Evolutionary conservation across 495 filamentous ascomycete genomes (phyloP).

Genomic region (Penicillium desertorum): DNA sequence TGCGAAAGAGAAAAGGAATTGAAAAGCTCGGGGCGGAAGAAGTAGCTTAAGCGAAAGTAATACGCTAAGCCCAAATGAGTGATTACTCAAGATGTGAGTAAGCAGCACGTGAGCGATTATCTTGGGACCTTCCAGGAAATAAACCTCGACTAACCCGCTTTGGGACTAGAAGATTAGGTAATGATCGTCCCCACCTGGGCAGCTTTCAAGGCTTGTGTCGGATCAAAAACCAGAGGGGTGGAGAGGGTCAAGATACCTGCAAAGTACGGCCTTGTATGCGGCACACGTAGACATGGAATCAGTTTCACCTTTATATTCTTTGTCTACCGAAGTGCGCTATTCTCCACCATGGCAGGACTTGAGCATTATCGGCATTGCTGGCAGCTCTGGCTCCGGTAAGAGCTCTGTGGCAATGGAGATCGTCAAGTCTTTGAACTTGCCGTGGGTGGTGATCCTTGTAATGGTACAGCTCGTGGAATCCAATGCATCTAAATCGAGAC

Average conservation of each 20-base stretch:
- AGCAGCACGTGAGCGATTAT: not conserved
- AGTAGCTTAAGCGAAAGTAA: slow-evolving; percentile 17
- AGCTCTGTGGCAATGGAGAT: slow-evolving; percentile 93
- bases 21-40: slow-evolving; percentile 18
- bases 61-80: slow-evolving; percentile 25
- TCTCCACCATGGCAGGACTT: slow-evolving; percentile 91
- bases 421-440: slow-evolving; percentile 82
- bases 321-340: slow-evolving; percentile 64
- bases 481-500: not conserved
- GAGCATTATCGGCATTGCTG: slow-evolving; percentile 93
- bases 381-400: slow-evolving; percentile 94
- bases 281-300: slow-evolving; percentile 39
- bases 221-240: slow-evolving; percentile 4
- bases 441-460: slow-evolving; percentile 96
- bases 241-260: slow-evolving; percentile 1
- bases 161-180: slow-evolving; percentile 4
- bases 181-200: slow-evolving; percentile 1
- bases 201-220: not conserved
- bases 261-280: slow-evolving; percentile 3
- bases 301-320: slow-evolving; percentile 45
- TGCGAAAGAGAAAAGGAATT: slow-evolving; percentile 15
- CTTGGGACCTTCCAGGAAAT: not conserved
- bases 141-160: not conserved
- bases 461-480: slow-evolving; percentile 61
- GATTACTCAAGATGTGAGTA: not conserved